Conservation (phyloP, 1,139 yeast species). For the Geotrichum siamense region DNA sequence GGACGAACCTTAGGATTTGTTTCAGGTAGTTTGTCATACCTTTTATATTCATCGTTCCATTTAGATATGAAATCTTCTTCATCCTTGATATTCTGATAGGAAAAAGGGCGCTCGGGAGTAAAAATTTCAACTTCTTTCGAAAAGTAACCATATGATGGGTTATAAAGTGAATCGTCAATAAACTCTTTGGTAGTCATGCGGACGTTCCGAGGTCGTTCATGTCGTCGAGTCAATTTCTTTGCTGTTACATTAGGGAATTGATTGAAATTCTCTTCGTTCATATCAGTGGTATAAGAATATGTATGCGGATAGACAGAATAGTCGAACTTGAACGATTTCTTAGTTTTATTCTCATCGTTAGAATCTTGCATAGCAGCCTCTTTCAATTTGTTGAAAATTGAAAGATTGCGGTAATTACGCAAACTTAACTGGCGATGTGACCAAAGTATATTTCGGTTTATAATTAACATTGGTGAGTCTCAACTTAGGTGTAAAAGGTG, state of each 20-base stretch:
- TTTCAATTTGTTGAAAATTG: conserved; percentile 1
- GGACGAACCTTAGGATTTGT: conserved; percentile 12
- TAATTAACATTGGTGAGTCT: not conserved
- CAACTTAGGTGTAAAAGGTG: too few species aligned
- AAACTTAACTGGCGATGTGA: not conserved
- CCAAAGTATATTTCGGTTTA: not conserved
- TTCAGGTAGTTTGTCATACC: conserved; percentile 40
- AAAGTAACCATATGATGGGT: conserved; percentile 77
- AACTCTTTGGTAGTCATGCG: conserved; percentile 72
- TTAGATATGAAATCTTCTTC: conserved; percentile 62
- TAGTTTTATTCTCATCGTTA: conserved; percentile 5
- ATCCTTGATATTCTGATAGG: conserved; percentile 51
- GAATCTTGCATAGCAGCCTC: conserved; percentile 9
- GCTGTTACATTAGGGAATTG: conserved; percentile 44
- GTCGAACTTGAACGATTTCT: conserved; percentile 25
- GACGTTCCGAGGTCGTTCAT: conserved; percentile 50
- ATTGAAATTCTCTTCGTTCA: conserved; percentile 37
- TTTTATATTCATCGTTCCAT: conserved; percentile 62
- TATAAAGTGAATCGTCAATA: conserved; percentile 78
- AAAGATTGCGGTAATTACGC: not conserved
- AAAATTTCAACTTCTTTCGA: conserved; percentile 72
- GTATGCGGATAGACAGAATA: conserved; percentile 32
- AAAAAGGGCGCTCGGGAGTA: conserved; percentile 40
- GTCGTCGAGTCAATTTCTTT: conserved; percentile 41
- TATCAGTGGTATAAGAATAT: conserved; percentile 29